Evolutionary conservation across 305 asterid species (phyloP), one percentile per base, ranked within the genome.

Genomic region (Fraxinus velutina): DNA sequence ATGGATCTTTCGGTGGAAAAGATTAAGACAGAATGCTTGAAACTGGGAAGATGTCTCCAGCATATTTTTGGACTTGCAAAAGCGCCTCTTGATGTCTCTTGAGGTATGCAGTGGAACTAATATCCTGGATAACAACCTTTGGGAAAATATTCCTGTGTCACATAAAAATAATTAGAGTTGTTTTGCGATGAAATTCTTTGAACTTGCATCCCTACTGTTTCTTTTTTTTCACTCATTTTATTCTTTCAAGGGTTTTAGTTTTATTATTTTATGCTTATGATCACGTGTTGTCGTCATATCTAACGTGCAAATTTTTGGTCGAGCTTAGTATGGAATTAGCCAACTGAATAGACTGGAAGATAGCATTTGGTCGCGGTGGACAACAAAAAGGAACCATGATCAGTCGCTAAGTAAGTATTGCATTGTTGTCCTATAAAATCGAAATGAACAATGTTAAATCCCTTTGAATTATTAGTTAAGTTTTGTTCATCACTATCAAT

Each of bases 351-450:
- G 88, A 86, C 82, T 96, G 94, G 99, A 96, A 90, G 98, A 94
- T 85, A 93, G 92, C 97, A 96, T 96, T 87, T 93, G 92, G 92
- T 95, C 90, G 86, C 92, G 92, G 42, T 96, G 98, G 99, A 86
- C 87, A 1, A 90, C 82, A 88, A 89, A 73, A 78, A 89, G 76
- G 85, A 88, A 81, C 76, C 91, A 80, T 21, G 87, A 83, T 79
- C 91, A 85, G 78, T 81, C 90, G 12, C 82, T 71, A 85, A 86
- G 96, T 93, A 86, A 78, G 95, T 83, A 73, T 75, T 77, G 73
- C 78, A 6, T 82, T 80, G 34, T 74, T 52, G 24, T 30, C 27
- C 27, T 71, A 7, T n/a, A 71, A 29, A 30, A 30, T 70, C 15
- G 27, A 32, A 66, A 30, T n/a, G 22, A 71, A 71, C 27, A 32